Base-by-base conservation (phyloP, 2,329 filamentous ascomycete species). In the Talaromyces sp. region DNA sequence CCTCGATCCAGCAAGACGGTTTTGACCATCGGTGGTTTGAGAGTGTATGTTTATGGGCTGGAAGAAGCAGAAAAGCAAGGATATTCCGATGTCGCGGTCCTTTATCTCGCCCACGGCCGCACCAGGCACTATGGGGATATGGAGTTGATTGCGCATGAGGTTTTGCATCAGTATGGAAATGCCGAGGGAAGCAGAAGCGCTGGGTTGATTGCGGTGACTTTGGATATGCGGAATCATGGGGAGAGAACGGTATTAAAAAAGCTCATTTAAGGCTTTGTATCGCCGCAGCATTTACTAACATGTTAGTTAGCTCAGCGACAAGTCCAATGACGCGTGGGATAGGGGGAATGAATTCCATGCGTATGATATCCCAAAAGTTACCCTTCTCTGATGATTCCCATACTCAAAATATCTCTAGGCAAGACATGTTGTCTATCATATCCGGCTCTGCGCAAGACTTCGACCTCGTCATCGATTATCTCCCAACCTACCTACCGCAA, bases 211-310 rank as follows among this genome's bases (percentile, higher is more conserved):
- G 56, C 53, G 11, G 57, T 59, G 28, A 30, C 52, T 25, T 30
- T 62, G 28, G 60, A 62, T 56, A 57, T 57, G 39, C 44, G 60
- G 25, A 62, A 62, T 32, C 60, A 62, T 27, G 60, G 60, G 9
- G 60, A 62, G 39, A 56, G 60, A 47, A 56, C 30, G 42, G 60
- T 62, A 51, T 28, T n/a, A 39, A 13, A 19, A 17, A 2, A 11
- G 11, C 6, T 25, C 15, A n/a, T 5, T n/a, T 9, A n/a, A n/a
- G 7, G 10, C 6, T 11, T 17, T 22, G 0, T 17, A 11, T 10
- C 7, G 3, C 15, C 13, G 19, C 19, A 11, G 30, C 11, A 25
- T 47, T 22, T 53, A 15, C 15, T 53, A 17, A 53, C 27, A 3
- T 11, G n/a, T n/a, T 4, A 17, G 30, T 7, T 28, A 62, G 60